These are phyloP conservation scores for Pichia cabralensis DNA, from an alignment of 805 yeast species.

Conservation along the genomic window DNA sequence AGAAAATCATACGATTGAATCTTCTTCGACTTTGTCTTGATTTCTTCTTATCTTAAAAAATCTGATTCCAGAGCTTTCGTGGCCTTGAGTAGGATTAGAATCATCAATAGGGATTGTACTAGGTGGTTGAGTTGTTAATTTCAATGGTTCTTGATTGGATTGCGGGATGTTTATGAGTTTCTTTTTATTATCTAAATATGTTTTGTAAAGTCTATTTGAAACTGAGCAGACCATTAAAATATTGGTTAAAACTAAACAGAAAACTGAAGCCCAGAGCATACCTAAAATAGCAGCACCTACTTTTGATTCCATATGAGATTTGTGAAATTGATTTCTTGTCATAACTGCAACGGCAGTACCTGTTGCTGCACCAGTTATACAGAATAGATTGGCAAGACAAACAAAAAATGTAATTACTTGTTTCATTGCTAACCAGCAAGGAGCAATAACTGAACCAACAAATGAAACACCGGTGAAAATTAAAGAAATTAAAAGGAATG, in stretches of 20 bases:
- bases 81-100: slow-evolving; percentile 15
- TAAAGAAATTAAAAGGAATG: slow-evolving; percentile 49
- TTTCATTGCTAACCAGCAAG: slow-evolving; percentile 47
- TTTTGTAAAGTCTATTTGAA: slow-evolving; percentile 39
- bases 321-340: slow-evolving; percentile 61
- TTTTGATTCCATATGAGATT: slow-evolving; percentile 14
- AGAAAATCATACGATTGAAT: slow-evolving; percentile 15
- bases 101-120: slow-evolving; percentile 7
- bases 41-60: slow-evolving; percentile 65
- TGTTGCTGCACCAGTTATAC: slow-evolving; percentile 54
- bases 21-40: slow-evolving; percentile 33
- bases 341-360: slow-evolving; percentile 72
- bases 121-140: slow-evolving; percentile 16
- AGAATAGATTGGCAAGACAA: slow-evolving; percentile 41
- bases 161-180: not conserved
- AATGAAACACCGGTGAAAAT: slow-evolving; percentile 56
- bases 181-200: slow-evolving; percentile 27
- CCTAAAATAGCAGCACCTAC: slow-evolving; percentile 53
- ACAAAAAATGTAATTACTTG: slow-evolving; percentile 44
- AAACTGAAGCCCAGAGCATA: slow-evolving; percentile 63
- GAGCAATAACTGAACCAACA: slow-evolving; percentile 42
- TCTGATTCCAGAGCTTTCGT: slow-evolving; percentile 52
- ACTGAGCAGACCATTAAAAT: slow-evolving; percentile 42
- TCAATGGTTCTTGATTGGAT: slow-evolving; percentile 1
- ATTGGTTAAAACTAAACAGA: slow-evolving; percentile 38